These are phyloP conservation scores for Calocybe gangraenosa DNA, from an alignment of 768 basidiomycete genomes.

Conservation along the genomic window DNA sequence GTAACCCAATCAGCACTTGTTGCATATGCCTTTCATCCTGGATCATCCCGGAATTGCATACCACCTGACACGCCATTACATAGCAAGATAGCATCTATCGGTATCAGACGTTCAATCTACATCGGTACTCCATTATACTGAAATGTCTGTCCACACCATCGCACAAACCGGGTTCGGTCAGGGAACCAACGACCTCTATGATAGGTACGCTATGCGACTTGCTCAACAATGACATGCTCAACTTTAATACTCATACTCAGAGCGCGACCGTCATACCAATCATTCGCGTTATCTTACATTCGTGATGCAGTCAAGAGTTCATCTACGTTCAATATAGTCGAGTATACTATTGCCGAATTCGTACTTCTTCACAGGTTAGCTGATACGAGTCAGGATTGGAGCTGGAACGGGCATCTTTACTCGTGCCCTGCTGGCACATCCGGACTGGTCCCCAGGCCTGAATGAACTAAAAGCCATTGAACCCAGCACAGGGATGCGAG, in stretches of 20 bases:
- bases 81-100: too few relatives aligned
- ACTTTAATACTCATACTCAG: slow-evolving; percentile 29
- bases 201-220: slow-evolving; percentile 39
- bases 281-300: slow-evolving; percentile 57
- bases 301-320: slow-evolving; percentile 36
- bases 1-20: too few relatives aligned
- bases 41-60: too few relatives aligned
- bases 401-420: slow-evolving; percentile 90
- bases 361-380: neutral
- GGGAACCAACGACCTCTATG: slow-evolving; percentile 83
- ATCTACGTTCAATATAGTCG: slow-evolving; percentile 56
- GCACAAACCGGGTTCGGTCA: slow-evolving; percentile 72
- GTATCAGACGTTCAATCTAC: too few relatives aligned
- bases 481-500: slow-evolving; percentile 85
- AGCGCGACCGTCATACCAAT: slow-evolving; percentile 80
- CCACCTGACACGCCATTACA: too few relatives aligned
- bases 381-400: slow-evolving; percentile 55
- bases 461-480: slow-evolving; percentile 66
- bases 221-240: neutral
- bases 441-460: slow-evolving; percentile 47
- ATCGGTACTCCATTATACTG: neutral
- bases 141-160: slow-evolving; percentile 52
- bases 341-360: slow-evolving; percentile 44
- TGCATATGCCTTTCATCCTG: too few relatives aligned
- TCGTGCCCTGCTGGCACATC: slow-evolving; percentile 67